Evolutionary conservation across 2,329 filamentous ascomycete species (phyloP), one percentile per base, ranked within the genome.

Genomic region (Xylariaceae sp.): DNA sequence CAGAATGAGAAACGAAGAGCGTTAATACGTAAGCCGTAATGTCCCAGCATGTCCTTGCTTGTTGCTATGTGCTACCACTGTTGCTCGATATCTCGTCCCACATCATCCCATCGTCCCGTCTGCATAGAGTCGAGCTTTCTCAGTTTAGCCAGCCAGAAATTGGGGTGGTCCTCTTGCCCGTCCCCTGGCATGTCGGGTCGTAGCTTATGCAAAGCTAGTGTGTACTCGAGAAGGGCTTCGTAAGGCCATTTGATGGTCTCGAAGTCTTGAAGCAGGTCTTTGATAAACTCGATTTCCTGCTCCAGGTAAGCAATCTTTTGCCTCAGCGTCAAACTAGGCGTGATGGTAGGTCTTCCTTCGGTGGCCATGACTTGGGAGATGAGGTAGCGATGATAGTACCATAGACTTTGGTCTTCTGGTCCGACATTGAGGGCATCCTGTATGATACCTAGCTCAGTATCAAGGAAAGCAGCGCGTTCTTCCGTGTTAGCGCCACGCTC

Each of bases 371-470:
- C 77, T 69, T 87, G 88, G 61, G 86, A 82, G 76, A 97, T 85
- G 59, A 97, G 78, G 69, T 88, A 96, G 67, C 94, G 89, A 73
- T 97, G 92, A 71, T 99, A 97, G 74, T 95, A 96, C 92, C 94
- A 99, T 4, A 97, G 80, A 15, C 92, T 96, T 71, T 97, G 93
- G 71, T 97, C 93, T 67, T 96, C 92, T 0, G 93, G 92, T 59
- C 95, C 92, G 44, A 90, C 90, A 61, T 92, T 94, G 53, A 97
- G 79, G 0, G 89, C 92, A 58, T 87, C 83, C 57, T 88, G 86
- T 30, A 96, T 87, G 49, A 90, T 77, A 30, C 83, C 79, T 54
- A 97, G 79, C 75, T 99, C 94, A 65, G 86, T 77, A 56, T 93
- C 86, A 7, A 97, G 77, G 68, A 96, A 88, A 45, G 77, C 76